A percentile compares a stretch with the other conserved stretches of the same genome.
Conservation (phyloP, 192 early-diverging fungal genomes). For the Coemansia erecta region DNA sequence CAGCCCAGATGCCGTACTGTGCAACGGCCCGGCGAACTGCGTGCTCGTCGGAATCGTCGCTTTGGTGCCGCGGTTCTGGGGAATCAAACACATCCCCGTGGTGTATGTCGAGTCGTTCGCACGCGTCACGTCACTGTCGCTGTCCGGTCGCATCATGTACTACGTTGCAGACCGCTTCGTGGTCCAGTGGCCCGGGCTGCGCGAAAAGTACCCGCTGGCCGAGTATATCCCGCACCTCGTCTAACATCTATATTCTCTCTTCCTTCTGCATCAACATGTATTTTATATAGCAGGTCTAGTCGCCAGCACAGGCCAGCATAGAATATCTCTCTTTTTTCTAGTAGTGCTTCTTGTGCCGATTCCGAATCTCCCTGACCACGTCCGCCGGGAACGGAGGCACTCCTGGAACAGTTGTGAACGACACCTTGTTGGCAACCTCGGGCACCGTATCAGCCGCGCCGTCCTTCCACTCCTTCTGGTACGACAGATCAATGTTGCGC, state of each 20-base stretch:
- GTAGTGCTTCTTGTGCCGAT: constrained; percentile 41
- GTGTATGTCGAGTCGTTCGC: constrained; percentile 94
- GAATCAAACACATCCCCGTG: constrained; percentile 57
- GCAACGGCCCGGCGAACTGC: constrained; percentile 91
- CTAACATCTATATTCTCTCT: constrained; percentile 22
- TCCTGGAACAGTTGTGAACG: constrained; percentile 37
- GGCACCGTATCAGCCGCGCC: constrained; percentile 30
- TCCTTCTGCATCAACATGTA: background rate
- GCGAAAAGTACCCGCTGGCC: constrained; percentile 56
- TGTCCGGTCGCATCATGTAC: constrained; percentile 82
- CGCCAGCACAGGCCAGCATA: too few relatives aligned
- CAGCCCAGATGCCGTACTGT: constrained; percentile 67
- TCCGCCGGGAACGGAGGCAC: constrained; percentile 46
- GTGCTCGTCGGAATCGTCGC: constrained; percentile 67
- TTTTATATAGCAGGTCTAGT: too few relatives aligned
- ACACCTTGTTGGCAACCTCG: constrained; percentile 26
- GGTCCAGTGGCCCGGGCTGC: constrained; percentile 83
- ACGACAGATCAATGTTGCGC: constrained; percentile 28
- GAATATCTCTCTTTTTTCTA: too few relatives aligned
- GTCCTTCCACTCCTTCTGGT: constrained; percentile 45
- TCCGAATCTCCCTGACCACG: constrained; percentile 45
- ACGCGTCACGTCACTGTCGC: constrained; percentile 77
- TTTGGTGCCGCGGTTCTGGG: constrained; percentile 59
- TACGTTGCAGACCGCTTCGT: constrained; percentile 78
- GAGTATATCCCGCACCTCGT: constrained; percentile 67